Conservation (phyloP, 2,329 filamentous ascomycete genomes). For the Acrodontium crateriforme region DNA sequence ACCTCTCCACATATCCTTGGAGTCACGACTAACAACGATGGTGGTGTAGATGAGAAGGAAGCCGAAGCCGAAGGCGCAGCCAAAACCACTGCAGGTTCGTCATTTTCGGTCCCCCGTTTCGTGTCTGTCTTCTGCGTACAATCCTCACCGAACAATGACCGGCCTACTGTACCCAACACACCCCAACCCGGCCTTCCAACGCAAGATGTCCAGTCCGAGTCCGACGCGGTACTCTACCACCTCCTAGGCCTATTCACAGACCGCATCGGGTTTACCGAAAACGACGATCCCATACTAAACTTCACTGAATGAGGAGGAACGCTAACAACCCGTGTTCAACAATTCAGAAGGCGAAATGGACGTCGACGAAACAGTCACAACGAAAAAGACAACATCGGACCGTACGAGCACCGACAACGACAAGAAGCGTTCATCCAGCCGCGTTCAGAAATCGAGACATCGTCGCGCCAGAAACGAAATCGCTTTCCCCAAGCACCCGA, state of each 20-base stretch:
- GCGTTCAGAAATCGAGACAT: slow-evolving; percentile 7
- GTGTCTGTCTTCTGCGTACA: too few species aligned
- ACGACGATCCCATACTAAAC: slow-evolving; percentile 20
- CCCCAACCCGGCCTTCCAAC: slow-evolving; percentile 18
- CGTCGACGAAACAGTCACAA: slow-evolving; percentile 1
- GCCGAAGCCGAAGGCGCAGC: slow-evolving; percentile 9
- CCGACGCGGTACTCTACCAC: slow-evolving; percentile 21
- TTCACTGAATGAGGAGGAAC: slow-evolving; percentile 2
- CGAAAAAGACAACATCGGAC: not conserved
- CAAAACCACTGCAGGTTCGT: slow-evolving; percentile 12
- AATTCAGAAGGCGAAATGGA: slow-evolving; percentile 7
- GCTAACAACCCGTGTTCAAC: too few species aligned
- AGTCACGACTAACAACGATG: slow-evolving; percentile 1
- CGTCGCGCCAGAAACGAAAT: slow-evolving; percentile 6
- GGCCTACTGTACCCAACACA: slow-evolving; percentile 13
- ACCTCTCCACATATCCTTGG: not conserved
- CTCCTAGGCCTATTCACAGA: slow-evolving; percentile 26
- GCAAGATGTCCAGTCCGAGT: slow-evolving; percentile 9
- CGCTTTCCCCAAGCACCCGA: slow-evolving; percentile 6
- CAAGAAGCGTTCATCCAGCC: slow-evolving; percentile 3
- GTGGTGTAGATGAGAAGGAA: slow-evolving; percentile 4
- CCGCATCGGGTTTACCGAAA: slow-evolving; percentile 24
- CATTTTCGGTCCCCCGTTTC: slow-evolving; percentile 3
- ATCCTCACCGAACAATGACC: too few species aligned
- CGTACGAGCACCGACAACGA: slow-evolving; percentile 3